Evolutionary conservation across 257 asterid species (phyloP).

Genomic region (Lithospermum erythrorhizon): DNA sequence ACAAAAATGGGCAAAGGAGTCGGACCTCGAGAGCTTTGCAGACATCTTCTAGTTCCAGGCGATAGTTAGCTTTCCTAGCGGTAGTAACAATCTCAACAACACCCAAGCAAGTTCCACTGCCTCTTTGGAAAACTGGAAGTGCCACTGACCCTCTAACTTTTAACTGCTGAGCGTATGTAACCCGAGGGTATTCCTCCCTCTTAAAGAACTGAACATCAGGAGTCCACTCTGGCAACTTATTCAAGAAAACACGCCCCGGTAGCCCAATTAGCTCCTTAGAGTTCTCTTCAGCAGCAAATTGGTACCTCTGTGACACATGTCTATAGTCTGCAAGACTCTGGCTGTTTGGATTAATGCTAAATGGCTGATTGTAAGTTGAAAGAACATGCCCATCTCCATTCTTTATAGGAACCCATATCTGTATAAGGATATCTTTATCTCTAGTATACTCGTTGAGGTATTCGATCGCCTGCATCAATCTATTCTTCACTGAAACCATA

Average conservation of each 20-base stretch:
- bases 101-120: conserved; percentile 67
- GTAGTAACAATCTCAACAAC: conserved; percentile 71
- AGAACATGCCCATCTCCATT: conserved; percentile 47
- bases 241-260: conserved; percentile 73
- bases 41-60: conserved; percentile 49
- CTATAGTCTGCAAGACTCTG: conserved; percentile 50
- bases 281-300: conserved; percentile 49
- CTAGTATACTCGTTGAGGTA: conserved; percentile 34
- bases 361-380: conserved; percentile 52
- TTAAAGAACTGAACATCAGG: conserved; percentile 66
- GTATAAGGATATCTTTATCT: conserved; percentile 51
- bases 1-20: background rate
- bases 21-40: conserved; percentile 67
- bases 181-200: conserved; percentile 56
- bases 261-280: conserved; percentile 45
- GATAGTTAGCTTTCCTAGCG: conserved; percentile 35
- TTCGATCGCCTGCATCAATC: conserved; percentile 46
- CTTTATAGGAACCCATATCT: conserved; percentile 68
- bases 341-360: conserved; percentile 32
- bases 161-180: conserved; percentile 36
- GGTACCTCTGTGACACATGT: conserved; percentile 31
- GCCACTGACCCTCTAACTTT: conserved; percentile 66
- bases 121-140: conserved; percentile 55
- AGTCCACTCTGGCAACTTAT: conserved; percentile 68
- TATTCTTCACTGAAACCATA: conserved; percentile 26